A percentile compares a stretch with the other conserved stretches of the same genome.
Evolutionary conservation across 225 moss, liverwort and hornwort species (phyloP).

Genomic region (Bryoerythrophyllum caledonicum): DNA sequence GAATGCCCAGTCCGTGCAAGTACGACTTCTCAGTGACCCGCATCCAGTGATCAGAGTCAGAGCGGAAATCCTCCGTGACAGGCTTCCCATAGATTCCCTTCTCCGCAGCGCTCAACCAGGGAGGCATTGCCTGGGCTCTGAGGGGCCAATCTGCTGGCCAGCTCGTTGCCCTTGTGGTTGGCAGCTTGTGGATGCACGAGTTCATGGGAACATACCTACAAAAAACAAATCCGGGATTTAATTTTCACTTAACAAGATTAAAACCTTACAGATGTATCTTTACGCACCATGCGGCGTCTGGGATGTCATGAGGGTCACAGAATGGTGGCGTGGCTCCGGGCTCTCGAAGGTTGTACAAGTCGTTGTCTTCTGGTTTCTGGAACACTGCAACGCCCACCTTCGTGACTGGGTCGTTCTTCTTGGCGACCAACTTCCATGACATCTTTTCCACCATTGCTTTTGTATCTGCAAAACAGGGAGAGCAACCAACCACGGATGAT

Average conservation of each 20-base stretch:
- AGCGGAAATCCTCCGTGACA: conserved; percentile 59
- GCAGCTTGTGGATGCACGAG: conserved; percentile 78
- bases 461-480: conserved; percentile 46
- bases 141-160: conserved; percentile 87
- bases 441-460: conserved; percentile 52
- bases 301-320: conserved; percentile 76
- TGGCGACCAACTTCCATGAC: conserved; percentile 75
- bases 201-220: conserved; percentile 90
- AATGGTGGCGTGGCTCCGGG: conserved; percentile 52
- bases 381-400: conserved; percentile 81
- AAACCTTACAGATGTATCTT: too few species aligned
- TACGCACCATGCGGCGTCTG: conserved; percentile 89
- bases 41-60: conserved; percentile 79
- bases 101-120: conserved; percentile 65
- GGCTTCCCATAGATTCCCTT: conserved; percentile 77
- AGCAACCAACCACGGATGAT: background rate
- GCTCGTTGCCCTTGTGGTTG: conserved; percentile 40
- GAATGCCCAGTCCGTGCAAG: conserved; percentile 55
- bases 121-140: conserved; percentile 55
- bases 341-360: conserved; percentile 56
- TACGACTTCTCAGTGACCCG: conserved; percentile 63
- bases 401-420: conserved; percentile 39
- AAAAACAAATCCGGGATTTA: background rate
- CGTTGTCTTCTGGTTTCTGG: conserved; percentile 81
- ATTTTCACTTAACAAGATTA: too few species aligned